A percentile compares a stretch with the other conserved stretches of the same genome.
These are phyloP conservation scores for Rhipidocladum racemiflorum DNA, from an alignment of 176 grass and related monocot species.

Conservation along the genomic window DNA sequence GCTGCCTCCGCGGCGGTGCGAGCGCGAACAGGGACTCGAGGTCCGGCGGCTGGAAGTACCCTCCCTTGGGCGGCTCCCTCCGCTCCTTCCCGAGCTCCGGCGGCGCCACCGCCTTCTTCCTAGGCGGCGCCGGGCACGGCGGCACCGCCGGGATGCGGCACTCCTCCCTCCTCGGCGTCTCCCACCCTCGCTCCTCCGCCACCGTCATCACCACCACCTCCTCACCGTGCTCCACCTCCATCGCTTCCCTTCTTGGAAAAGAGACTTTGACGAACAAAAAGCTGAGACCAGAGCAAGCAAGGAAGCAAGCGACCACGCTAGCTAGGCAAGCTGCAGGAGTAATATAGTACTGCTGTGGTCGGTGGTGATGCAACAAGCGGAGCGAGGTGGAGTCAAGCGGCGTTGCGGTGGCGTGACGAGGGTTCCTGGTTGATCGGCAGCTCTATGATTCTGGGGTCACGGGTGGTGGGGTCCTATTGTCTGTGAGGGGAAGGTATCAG, in stretches of 20 bases:
- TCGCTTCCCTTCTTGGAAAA: not conserved
- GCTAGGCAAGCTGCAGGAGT: not conserved
- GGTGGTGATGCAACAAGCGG: not conserved
- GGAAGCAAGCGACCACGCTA: not conserved
- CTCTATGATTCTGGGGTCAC: not conserved
- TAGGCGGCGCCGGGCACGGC: conserved; percentile 52
- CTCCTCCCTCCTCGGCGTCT: conserved; percentile 63
- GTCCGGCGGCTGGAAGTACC: conserved; percentile 80
- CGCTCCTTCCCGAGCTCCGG: conserved; percentile 7
- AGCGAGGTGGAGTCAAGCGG: conserved; percentile 31
- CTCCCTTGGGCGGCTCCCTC: conserved; percentile 54
- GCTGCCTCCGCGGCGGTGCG: conserved; percentile 41
- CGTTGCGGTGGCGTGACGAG: not conserved
- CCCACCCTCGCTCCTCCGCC: conserved; percentile 46
- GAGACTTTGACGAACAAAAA: not conserved
- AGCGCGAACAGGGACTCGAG: conserved; percentile 66
- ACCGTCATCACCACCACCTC: not conserved
- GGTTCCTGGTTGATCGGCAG: fast-evolving
- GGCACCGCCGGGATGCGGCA: conserved; percentile 59
- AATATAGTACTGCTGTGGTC: conserved; percentile 19
- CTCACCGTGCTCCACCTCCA: conserved; percentile 9
- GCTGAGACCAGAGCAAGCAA: not conserved
- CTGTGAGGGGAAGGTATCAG: not conserved
- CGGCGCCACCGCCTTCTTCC: conserved; percentile 40
- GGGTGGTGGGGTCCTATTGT: fast-evolving